Evolutionary conservation across 257 asterid genomes (phyloP), one percentile per base, ranked within the genome.

Genomic region (Paraleonurus japonicus): DNA sequence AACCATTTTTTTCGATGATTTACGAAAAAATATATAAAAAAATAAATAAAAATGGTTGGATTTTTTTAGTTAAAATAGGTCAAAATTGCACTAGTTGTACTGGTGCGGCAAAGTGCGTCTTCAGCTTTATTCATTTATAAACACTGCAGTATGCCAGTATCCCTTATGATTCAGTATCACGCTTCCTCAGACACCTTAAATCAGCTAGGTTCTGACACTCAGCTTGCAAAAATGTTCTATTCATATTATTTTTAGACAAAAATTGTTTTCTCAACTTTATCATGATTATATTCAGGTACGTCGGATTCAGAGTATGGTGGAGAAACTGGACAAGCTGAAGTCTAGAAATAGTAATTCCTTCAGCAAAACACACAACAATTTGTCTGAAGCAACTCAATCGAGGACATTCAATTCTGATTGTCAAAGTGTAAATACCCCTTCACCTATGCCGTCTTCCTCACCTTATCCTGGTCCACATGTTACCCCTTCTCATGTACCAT

Each of bases 251-350:
- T 47, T 16, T n/a, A 5, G 16, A 16, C 54, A 47, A 16, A 47
- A n/a, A n/a, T 47, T 22, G 10, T n/a, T 47, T 47, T 4, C 54
- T 47, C 22, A 47, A 47, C 54, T 16, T 47, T 5, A 47, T 47
- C n/a, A 47, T 16, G 10, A 47, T 47, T 43, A 19, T 81, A 11
- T 54, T 55, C 73, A 81, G 85, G 85, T 81, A 15, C 76, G 78
- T 55, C 75, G 85, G 22, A 77, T 77, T 73, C 85, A 81, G 45
- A 66, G 71, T 57, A 19, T 81, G 20, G 82, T 77, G 47, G 85
- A 81, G 57, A 65, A 22, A 22, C 67, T 81, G 30, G 85, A 81
- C 45, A 15, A 45, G 41, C 62, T 77, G 13, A 81, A 77, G 61
- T 74, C 73, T 30, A 81, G 75, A 61, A 81, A 76, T 70, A 69